phyloP scores from a whole-genome alignment of 2,329 filamentous ascomycete genomes.

The Knoxdaviesia capensis region DNA sequence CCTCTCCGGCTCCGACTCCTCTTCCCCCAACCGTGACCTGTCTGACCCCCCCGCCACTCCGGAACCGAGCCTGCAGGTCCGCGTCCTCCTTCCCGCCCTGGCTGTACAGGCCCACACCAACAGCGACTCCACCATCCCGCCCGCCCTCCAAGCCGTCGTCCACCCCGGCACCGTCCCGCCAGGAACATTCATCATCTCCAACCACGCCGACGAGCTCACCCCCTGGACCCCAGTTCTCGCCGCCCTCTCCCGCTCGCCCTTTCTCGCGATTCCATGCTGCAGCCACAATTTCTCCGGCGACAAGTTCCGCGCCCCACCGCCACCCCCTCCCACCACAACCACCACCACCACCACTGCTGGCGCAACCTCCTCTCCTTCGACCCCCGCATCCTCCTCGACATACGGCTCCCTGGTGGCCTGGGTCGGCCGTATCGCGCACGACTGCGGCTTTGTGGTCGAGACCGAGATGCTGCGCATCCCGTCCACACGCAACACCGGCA shows the following conservation, averaged over 20 bases:
- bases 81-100: conserved; percentile 27
- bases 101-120: conserved; percentile 7
- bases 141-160: conserved; percentile 7
- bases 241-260: conserved; percentile 53
- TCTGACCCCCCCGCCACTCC: not conserved
- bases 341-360: conserved; percentile 10
- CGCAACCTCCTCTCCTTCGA: no score
- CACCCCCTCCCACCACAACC: conserved; percentile 26
- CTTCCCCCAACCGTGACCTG: no score
- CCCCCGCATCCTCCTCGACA: conserved; percentile 27
- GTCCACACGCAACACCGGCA: conserved; percentile 68
- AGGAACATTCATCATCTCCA: conserved; percentile 83
- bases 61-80: conserved; percentile 17
- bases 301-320: conserved; percentile 42
- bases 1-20: conserved; percentile 8
- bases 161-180: conserved; percentile 47
- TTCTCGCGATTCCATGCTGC: conserved; percentile 90
- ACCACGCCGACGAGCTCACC: conserved; percentile 91
- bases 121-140: conserved; percentile 4
- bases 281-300: conserved; percentile 69
- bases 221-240: conserved; percentile 88
- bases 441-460: conserved; percentile 59
- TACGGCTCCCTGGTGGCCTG: conserved; percentile 74
- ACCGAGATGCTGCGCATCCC: conserved; percentile 80
- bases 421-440: conserved; percentile 45